Conservation (phyloP, 106 monocot genomes). For the Dactylorhiza incarnata region DNA sequence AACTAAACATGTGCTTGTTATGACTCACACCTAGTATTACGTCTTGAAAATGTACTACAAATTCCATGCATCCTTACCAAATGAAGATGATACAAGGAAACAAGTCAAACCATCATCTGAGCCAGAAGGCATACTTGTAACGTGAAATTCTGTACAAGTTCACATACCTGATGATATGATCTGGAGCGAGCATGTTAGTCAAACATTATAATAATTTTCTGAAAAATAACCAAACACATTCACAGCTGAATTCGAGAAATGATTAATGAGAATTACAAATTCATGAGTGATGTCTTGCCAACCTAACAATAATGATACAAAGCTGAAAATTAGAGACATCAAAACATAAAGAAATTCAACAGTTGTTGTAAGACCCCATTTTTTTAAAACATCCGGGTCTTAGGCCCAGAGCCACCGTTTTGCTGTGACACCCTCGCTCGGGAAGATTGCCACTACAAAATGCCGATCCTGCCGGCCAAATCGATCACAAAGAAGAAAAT, state of each 20-base stretch:
- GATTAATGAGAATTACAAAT: conserved; percentile 37
- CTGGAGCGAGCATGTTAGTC: conserved; percentile 3
- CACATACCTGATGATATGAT: conserved; percentile 44
- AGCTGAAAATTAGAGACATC: background rate
- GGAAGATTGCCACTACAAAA: too few relatives aligned
- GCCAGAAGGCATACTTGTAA: conserved; percentile 38
- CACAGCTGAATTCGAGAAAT: background rate
- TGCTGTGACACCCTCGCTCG: too few relatives aligned
- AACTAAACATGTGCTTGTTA: background rate
- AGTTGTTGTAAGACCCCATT: too few relatives aligned
- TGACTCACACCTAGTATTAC: background rate
- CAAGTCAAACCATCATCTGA: background rate
- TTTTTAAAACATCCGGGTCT: too few relatives aligned
- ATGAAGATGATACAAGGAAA: background rate
- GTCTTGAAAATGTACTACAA: background rate
- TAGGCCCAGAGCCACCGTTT: too few relatives aligned
- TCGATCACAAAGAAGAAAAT: too few relatives aligned
- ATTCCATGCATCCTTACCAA: background rate
- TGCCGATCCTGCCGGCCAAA: too few relatives aligned
- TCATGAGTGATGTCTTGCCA: conserved; percentile 87
- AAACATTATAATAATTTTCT: background rate
- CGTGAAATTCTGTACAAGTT: conserved; percentile 68
- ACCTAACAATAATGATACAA: conserved; percentile 23
- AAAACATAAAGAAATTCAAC: background rate
- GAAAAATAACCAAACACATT: conserved; percentile 2